Conservation (phyloP, 495 filamentous ascomycete species). For the Tricharina praecox region DNA sequence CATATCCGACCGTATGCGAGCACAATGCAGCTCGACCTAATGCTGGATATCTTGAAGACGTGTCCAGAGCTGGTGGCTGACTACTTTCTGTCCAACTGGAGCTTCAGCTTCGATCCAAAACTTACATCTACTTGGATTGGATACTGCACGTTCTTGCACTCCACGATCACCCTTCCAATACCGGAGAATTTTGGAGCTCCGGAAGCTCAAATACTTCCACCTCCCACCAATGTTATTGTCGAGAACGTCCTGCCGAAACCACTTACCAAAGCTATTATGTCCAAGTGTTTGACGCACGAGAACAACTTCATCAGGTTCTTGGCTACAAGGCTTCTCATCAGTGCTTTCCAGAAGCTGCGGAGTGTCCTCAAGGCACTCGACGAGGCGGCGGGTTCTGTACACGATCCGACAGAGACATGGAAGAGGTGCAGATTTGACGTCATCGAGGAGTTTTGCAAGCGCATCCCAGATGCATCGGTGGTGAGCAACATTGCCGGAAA, state of each 20-base stretch:
- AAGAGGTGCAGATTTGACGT: conserved; percentile 31
- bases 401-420: conserved; percentile 20
- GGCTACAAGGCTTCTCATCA: conserved; percentile 54
- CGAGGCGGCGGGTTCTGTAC: conserved; percentile 29
- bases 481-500: conserved; percentile 10
- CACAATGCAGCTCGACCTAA: conserved; percentile 60
- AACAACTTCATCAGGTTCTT: conserved; percentile 64
- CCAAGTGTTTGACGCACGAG: conserved; percentile 59
- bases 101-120: conserved; percentile 77
- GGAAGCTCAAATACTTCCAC: conserved; percentile 40
- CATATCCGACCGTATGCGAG: conserved; percentile 71
- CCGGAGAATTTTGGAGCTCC: conserved; percentile 50
- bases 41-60: conserved; percentile 59
- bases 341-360: conserved; percentile 63
- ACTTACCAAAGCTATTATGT: conserved; percentile 55
- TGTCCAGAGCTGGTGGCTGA: conserved; percentile 71
- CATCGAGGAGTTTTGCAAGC: conserved; percentile 53
- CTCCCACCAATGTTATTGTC: conserved; percentile 55
- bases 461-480: conserved; percentile 47
- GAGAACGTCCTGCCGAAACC: conserved; percentile 79
- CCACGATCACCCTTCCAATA: conserved; percentile 52
- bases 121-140: conserved; percentile 84
- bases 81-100: conserved; percentile 60
- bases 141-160: conserved; percentile 73
- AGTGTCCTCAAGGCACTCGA: conserved; percentile 39